Conservation (phyloP, 2,329 filamentous ascomycete species). For the Ceratocystis albifundus region DNA sequence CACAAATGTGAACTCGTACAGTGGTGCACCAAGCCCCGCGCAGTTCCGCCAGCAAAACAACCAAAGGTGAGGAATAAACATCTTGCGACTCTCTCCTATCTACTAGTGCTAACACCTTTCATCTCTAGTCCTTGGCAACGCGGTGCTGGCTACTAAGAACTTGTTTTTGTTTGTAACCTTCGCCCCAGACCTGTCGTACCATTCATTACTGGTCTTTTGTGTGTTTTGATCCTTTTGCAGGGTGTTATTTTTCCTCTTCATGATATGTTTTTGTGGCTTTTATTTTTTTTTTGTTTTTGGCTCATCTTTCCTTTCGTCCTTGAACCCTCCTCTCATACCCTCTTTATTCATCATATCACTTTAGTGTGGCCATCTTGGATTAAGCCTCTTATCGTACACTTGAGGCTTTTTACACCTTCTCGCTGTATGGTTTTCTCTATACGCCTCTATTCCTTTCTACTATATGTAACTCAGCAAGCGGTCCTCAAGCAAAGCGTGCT, state of each 20-base stretch:
- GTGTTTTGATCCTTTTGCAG: slow-evolving; percentile 1
- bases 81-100: too few relatives aligned
- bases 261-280: slow-evolving; percentile 13
- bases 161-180: slow-evolving; percentile 1
- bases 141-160: slow-evolving; percentile 35
- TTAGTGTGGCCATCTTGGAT: slow-evolving; percentile 1
- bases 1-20: slow-evolving; percentile 25
- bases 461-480: not conserved
- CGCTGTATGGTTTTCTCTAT: not conserved
- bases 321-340: not conserved
- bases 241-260: not conserved
- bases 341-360: not conserved
- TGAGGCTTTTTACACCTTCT: not conserved
- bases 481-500: not conserved
- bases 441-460: not conserved
- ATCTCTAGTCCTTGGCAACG: slow-evolving; percentile 35
- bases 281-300: slow-evolving; percentile 2
- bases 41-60: slow-evolving; percentile 32
- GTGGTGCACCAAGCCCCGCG: slow-evolving; percentile 29
- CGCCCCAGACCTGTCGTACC: not conserved
- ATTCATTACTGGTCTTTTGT: not conserved
- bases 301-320: not conserved
- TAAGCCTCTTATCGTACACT: not conserved
- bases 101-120: slow-evolving; percentile 6
- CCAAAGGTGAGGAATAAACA: slow-evolving; percentile 29